Evolutionary conservation across 208 protist genomes (phyloP).

Genomic region (Lotmaria passim): DNA sequence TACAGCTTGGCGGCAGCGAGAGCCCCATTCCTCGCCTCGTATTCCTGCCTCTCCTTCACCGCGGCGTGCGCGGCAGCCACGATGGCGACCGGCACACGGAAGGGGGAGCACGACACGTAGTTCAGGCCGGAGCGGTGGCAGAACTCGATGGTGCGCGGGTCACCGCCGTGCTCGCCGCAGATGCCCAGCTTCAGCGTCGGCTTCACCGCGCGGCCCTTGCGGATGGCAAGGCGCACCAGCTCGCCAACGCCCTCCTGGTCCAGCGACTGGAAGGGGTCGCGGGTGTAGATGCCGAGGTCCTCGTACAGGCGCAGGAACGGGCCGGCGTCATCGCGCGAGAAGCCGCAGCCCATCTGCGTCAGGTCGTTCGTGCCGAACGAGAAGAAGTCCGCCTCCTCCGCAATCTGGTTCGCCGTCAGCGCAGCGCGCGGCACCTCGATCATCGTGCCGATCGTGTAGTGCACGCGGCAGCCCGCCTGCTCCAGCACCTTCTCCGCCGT

Average conservation of each 20-base stretch:
- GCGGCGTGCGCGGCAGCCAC: conserved; percentile 94
- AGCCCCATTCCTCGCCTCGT: conserved; percentile 41
- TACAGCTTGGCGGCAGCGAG: conserved; percentile 62
- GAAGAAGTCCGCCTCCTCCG: conserved; percentile 94
- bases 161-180: conserved; percentile 96
- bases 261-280: conserved; percentile 95
- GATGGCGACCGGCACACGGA: conserved; percentile 94
- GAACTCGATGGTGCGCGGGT: conserved; percentile 94
- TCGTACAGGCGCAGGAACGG: conserved; percentile 94
- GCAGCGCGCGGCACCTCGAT: conserved; percentile 92
- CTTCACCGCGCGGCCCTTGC: conserved; percentile 80
- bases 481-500: conserved; percentile 70
- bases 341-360: conserved; percentile 96
- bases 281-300: conserved; percentile 88
- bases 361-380: conserved; percentile 98
- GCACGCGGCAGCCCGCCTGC: conserved; percentile 45
- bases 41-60: conserved; percentile 74
- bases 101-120: conserved; percentile 96
- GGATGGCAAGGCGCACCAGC: conserved; percentile 90
- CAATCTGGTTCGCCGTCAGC: conserved; percentile 91
- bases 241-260: conserved; percentile 94
- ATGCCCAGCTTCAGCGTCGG: conserved; percentile 92
- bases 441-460: conserved; percentile 94
- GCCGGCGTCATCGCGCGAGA: conserved; percentile 95
- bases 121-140: conserved; percentile 90